Percentiles rank a stretch among this genome's conserved stretches.
Evolutionary conservation across 2,329 filamentous ascomycete species (phyloP).

Genomic region (Diplocarpon mali): DNA sequence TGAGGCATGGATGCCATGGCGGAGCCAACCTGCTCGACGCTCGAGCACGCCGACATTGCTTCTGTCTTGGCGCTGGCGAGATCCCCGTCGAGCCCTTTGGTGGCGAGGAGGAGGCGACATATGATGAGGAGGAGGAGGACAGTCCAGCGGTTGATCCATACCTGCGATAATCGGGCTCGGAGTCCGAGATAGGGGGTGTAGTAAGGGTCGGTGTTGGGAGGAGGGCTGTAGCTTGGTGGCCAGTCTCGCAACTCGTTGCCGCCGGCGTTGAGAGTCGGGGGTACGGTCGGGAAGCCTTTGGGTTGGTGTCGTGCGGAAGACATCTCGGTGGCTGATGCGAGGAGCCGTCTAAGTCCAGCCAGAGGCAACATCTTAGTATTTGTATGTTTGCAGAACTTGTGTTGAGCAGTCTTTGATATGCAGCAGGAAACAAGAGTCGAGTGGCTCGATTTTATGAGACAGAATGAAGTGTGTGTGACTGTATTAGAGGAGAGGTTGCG

Average conservation of each 20-base stretch:
- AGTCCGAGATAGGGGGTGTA: constrained; percentile 89
- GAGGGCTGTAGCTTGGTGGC: constrained; percentile 8
- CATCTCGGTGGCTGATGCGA: constrained; percentile 26
- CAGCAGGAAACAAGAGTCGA: not conserved
- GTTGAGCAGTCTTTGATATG: constrained; percentile 1
- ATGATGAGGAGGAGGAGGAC: constrained; percentile 79
- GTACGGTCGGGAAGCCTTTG: constrained; percentile 28
- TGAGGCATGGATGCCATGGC: constrained; percentile 97
- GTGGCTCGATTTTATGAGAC: not conserved
- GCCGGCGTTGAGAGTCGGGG: constrained; percentile 24
- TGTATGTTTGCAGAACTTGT: constrained; percentile 10
- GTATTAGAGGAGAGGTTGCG: constrained; percentile 2
- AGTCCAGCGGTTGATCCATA: constrained; percentile 98
- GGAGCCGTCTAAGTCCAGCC: constrained; percentile 23
- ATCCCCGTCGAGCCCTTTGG: constrained; percentile 60
- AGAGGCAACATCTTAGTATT: constrained; percentile 26
- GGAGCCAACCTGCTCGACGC: constrained; percentile 86
- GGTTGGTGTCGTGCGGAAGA: constrained; percentile 24
- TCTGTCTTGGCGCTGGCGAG: constrained; percentile 66
- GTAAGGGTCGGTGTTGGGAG: constrained; percentile 50
- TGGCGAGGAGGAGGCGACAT: constrained; percentile 65
- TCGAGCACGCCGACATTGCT: constrained; percentile 79
- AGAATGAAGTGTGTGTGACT: constrained; percentile 9
- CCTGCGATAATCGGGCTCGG: constrained; percentile 78
- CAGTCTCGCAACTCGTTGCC: constrained; percentile 25